Percentiles rank a stretch among this genome's conserved stretches.
Conservation (phyloP, 441 rosid species). For the Jatropha multifida region DNA sequence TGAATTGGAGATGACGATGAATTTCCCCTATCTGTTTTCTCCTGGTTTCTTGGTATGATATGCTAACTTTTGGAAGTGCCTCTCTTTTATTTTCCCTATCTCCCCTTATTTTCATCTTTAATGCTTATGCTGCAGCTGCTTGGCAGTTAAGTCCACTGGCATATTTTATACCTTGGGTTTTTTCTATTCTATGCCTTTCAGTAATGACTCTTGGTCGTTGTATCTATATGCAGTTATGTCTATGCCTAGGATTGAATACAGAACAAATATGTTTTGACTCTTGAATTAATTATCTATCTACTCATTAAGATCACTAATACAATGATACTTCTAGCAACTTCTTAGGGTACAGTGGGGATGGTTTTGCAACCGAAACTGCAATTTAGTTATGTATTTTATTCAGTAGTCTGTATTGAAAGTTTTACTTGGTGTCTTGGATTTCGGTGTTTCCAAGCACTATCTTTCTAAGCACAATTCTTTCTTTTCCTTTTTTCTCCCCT, state of each 20-base stretch:
- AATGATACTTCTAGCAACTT: background rate
- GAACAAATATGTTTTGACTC: slow-evolving; percentile 3
- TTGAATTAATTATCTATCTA: background rate
- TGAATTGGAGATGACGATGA: slow-evolving; percentile 56
- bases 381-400: background rate
- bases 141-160: background rate
- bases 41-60: slow-evolving; percentile 79
- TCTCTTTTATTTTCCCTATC: background rate
- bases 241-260: background rate
- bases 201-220: background rate
- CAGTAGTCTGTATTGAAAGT: background rate
- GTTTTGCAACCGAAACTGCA: background rate
- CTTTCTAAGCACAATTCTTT: background rate
- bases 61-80: slow-evolving; percentile 13
- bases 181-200: slow-evolving; percentile 1
- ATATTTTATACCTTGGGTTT: background rate
- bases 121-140: background rate
- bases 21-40: slow-evolving; percentile 64
- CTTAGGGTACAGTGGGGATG: background rate
- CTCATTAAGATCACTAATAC: background rate
- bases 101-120: background rate
- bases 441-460: background rate
- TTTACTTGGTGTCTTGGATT: background rate
- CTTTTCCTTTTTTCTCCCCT: background rate
- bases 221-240: too few relatives aligned